These are phyloP conservation scores for Penicillium janthinellum DNA, from an alignment of 2,329 filamentous ascomycete species.

Conservation along the genomic window DNA sequence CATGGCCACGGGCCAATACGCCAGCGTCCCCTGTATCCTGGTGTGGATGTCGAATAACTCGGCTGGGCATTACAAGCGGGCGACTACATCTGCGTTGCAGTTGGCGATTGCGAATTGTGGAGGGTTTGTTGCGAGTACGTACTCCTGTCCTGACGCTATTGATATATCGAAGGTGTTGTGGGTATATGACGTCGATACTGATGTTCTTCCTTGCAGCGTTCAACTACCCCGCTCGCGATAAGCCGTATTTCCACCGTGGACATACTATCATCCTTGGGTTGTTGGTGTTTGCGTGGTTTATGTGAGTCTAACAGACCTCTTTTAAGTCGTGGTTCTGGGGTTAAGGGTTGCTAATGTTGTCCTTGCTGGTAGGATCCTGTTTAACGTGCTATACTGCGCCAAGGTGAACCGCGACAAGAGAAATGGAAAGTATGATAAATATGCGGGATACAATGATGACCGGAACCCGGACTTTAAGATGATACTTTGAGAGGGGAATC, in stretches of 20 bases:
- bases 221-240: conserved; percentile 60
- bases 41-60: conserved; percentile 70
- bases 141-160: background rate
- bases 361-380: conserved; percentile 50
- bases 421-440: conserved; percentile 61
- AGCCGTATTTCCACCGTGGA: conserved; percentile 61
- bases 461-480: conserved; percentile 64
- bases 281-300: conserved; percentile 63
- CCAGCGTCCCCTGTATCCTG: conserved; percentile 63
- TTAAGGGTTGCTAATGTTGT: background rate
- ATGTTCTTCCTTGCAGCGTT: conserved; percentile 41
- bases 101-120: conserved; percentile 68
- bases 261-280: conserved; percentile 64
- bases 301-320: conserved; percentile 52
- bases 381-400: conserved; percentile 63
- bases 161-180: background rate
- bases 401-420: conserved; percentile 67
- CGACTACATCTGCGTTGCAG: conserved; percentile 66
- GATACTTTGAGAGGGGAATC: conserved; percentile 50
- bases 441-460: conserved; percentile 62
- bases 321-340: background rate
- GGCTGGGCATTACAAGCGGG: conserved; percentile 69
- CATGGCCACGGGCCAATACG: conserved; percentile 67
- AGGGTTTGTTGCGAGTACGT: conserved; percentile 64
- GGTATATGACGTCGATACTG: background rate